phyloP scores from a whole-genome alignment of 257 asterid species.

The Nicotiana otophora region DNA sequence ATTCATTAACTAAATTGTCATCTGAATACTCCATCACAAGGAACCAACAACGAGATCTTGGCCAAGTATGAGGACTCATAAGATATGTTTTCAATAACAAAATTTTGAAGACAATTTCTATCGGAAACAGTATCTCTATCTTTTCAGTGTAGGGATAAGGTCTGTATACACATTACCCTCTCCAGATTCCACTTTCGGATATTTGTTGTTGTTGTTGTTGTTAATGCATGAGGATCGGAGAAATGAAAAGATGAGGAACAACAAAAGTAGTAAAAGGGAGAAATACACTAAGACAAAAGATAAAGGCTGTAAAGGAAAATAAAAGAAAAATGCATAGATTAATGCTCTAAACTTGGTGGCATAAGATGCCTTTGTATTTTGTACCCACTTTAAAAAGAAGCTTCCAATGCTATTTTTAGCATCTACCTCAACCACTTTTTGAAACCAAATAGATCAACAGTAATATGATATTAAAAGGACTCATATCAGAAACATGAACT shows the following conservation, averaged over 20 bases:
- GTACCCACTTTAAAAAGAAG: background rate
- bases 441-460: background rate
- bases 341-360: background rate
- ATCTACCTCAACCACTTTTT: background rate
- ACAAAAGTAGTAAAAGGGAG: background rate
- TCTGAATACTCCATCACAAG: background rate
- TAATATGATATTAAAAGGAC: background rate
- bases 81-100: too few relatives aligned
- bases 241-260: background rate
- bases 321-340: background rate
- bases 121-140: too few relatives aligned
- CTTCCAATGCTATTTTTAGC: background rate
- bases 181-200: fast-evolving
- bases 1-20: background rate
- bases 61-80: too few relatives aligned
- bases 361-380: background rate
- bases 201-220: too few relatives aligned
- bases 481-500: background rate
- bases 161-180: too few relatives aligned
- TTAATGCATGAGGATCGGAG: background rate
- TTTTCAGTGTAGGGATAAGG: too few relatives aligned
- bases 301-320: background rate
- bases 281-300: background rate
- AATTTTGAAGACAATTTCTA: too few relatives aligned
- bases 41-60: background rate